Evolutionary conservation across 2,329 filamentous ascomycete species (phyloP).

Genomic region (Pseudocercospora fuligena): DNA sequence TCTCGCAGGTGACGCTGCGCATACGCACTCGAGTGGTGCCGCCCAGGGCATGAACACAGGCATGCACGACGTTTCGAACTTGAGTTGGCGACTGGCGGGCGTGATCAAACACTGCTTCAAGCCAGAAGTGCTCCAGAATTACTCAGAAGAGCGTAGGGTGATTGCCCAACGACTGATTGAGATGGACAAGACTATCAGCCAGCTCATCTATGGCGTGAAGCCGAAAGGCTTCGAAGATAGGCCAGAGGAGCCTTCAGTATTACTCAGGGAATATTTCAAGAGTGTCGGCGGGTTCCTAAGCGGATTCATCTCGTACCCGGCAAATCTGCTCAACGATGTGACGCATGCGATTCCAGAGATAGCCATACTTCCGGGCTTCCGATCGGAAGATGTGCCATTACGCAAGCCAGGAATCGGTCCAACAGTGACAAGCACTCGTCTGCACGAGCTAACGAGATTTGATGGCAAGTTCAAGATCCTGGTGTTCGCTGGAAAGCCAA

Average conservation of each 20-base stretch:
- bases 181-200: slow-evolving; percentile 36
- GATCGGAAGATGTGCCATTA: slow-evolving; percentile 34
- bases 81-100: slow-evolving; percentile 39
- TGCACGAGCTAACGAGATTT: slow-evolving; percentile 33
- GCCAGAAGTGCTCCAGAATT: slow-evolving; percentile 11
- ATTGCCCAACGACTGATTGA: slow-evolving; percentile 43
- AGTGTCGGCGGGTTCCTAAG: not conserved
- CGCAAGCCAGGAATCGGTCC: slow-evolving; percentile 30
- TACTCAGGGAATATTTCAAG: not conserved
- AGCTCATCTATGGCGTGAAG: not conserved
- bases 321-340: not conserved
- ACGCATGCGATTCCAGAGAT: not conserved
- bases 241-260: not conserved
- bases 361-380: slow-evolving; percentile 26
- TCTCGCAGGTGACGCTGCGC: slow-evolving; percentile 42
- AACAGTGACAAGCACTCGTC: slow-evolving; percentile 22
- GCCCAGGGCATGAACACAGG: slow-evolving; percentile 47
- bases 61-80: slow-evolving; percentile 42
- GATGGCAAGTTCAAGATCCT: slow-evolving; percentile 35
- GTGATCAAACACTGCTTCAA: slow-evolving; percentile 14
- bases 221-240: not conserved
- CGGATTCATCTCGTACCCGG: not conserved
- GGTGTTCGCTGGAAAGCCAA: slow-evolving; percentile 31
- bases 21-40: slow-evolving; percentile 42
- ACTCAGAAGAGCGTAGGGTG: slow-evolving; percentile 17